Evolutionary conservation across 192 early-diverging fungal genomes (phyloP).

Genomic region (Lobosporangium transversale): DNA sequence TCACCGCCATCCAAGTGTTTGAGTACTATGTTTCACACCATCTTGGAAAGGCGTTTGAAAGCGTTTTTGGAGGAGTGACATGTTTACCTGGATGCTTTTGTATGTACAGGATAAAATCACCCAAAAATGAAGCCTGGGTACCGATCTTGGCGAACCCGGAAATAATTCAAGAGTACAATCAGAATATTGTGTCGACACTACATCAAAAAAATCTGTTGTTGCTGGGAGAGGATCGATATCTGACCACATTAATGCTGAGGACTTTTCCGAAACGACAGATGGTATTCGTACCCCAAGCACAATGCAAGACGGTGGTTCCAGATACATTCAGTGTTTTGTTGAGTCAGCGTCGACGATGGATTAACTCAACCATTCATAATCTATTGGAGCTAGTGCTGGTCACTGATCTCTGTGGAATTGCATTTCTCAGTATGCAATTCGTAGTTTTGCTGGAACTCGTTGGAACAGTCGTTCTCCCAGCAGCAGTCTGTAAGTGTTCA

Average conservation of each 20-base stretch:
- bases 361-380: too few relatives aligned
- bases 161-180: conserved; percentile 82
- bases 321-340: conserved; percentile 84
- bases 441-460: conserved; percentile 78
- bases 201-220: conserved; percentile 88
- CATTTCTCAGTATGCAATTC: conserved; percentile 90
- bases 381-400: conserved; percentile 88
- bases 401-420: conserved; percentile 89
- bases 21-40: conserved; percentile 99
- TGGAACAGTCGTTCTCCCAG: conserved; percentile 78
- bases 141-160: conserved; percentile 91
- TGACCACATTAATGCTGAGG: conserved; percentile 87
- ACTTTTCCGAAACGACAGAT: conserved; percentile 89
- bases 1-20: conserved; percentile 93
- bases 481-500: conserved; percentile 58
- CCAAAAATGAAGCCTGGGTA: conserved; percentile 74
- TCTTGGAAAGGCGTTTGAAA: conserved; percentile 93
- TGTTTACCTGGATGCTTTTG: conserved; percentile 98
- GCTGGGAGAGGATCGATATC: conserved; percentile 89
- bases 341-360: conserved; percentile 94
- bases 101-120: conserved; percentile 96
- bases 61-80: conserved; percentile 96
- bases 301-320: conserved; percentile 88
- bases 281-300: conserved; percentile 86
- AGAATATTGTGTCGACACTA: conserved; percentile 81